Conservation (phyloP, 345 rosid genomes). For the Eutrema heterophyllum region DNA sequence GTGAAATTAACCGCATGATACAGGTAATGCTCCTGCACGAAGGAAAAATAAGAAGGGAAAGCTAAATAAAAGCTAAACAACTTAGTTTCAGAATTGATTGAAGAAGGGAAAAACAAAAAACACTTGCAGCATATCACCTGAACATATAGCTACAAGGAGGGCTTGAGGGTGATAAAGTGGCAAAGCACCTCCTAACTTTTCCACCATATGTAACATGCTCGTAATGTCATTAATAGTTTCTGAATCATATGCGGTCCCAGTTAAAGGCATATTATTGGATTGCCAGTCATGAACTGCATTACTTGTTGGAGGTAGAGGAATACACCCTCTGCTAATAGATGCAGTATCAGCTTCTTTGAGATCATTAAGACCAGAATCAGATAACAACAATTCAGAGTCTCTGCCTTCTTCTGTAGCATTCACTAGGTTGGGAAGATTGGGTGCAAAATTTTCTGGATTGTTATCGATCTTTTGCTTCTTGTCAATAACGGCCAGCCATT, state of each 20-base stretch:
- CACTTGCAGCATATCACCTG: slow-evolving; percentile 48
- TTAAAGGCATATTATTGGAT: slow-evolving; percentile 29
- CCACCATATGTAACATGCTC: slow-evolving; percentile 52
- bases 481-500: slow-evolving; percentile 46
- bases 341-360: slow-evolving; percentile 18
- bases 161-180: slow-evolving; percentile 75
- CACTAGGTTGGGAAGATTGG: slow-evolving; percentile 24
- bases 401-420: slow-evolving; percentile 23
- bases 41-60: slow-evolving; percentile 32
- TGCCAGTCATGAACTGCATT: slow-evolving; percentile 25
- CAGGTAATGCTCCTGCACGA: slow-evolving; percentile 27
- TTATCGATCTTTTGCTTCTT: slow-evolving; percentile 27
- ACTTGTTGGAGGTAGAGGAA: slow-evolving; percentile 23
- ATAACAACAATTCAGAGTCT: slow-evolving; percentile 30
- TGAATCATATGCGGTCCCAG: slow-evolving; percentile 33
- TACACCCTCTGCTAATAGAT: slow-evolving; percentile 22
- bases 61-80: slow-evolving; percentile 32
- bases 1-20: slow-evolving; percentile 27
- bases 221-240: slow-evolving; percentile 32
- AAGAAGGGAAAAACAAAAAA: not conserved
- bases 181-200: slow-evolving; percentile 51
- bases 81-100: slow-evolving; percentile 22
- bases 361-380: slow-evolving; percentile 33
- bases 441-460: slow-evolving; percentile 14
- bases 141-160: slow-evolving; percentile 62